A percentile compares a stretch with the other conserved stretches of the same genome.
Evolutionary conservation across 2,329 filamentous ascomycete species (phyloP).

Genomic region (Xylaria sp.): DNA sequence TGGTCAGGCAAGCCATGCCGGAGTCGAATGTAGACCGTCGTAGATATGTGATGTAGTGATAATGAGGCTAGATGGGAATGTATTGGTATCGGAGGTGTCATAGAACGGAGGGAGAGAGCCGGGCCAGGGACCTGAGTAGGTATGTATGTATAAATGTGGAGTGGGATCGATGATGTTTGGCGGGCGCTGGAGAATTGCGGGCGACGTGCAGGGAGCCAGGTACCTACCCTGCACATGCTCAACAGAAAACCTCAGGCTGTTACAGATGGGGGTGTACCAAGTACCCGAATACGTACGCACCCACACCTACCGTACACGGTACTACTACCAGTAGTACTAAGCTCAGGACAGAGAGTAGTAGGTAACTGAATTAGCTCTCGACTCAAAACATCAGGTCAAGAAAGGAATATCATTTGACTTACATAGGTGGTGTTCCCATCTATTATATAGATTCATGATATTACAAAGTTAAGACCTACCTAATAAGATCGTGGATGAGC

Average conservation of each 20-base stretch:
- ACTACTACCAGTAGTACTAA: no score
- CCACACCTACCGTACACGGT: no score
- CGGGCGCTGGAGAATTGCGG: neutral
- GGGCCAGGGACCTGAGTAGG: neutral
- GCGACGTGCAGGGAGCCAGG: neutral
- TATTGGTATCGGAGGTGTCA: neutral
- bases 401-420: no score
- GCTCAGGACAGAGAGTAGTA: no score
- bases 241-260: no score
- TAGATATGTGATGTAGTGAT: neutral
- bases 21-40: neutral
- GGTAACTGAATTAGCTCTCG: neutral
- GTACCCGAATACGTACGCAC: no score
- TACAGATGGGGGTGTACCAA: no score
- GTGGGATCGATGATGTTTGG: no score
- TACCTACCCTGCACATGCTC: neutral
- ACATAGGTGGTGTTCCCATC: neutral
- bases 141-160: constrained; percentile 9
- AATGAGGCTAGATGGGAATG: neutral
- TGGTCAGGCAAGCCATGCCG: neutral
- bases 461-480: no score
- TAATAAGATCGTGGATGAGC: no score
- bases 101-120: neutral
- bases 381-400: neutral
- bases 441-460: neutral